A percentile compares a stretch with the other conserved stretches of the same genome.
These are phyloP conservation scores for Thoreauomyces humboldtii DNA, from an alignment of 192 early-diverging fungal species.

Conservation along the genomic window DNA sequence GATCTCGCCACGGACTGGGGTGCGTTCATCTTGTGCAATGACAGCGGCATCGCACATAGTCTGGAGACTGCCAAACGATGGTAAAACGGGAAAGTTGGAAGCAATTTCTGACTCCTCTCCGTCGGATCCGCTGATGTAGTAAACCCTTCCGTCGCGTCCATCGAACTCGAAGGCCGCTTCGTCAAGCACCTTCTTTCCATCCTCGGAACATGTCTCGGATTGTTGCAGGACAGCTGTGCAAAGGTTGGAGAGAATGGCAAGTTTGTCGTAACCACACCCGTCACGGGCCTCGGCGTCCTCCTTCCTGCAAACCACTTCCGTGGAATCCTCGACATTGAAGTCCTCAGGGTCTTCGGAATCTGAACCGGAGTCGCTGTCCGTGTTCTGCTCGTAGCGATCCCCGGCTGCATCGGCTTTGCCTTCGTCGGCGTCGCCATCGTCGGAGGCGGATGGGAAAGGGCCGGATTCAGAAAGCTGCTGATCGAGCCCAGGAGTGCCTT, in stretches of 20 bases:
- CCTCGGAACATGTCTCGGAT: not conserved
- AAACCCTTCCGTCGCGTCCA: not conserved
- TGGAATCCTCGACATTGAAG: slow-evolving; percentile 4
- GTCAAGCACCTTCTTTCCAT: not conserved
- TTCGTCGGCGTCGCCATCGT: not conserved
- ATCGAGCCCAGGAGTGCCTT: slow-evolving; percentile 1
- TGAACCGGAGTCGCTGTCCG: too few relatives aligned
- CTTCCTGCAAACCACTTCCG: too few relatives aligned
- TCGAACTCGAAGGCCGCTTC: not conserved
- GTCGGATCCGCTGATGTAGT: not conserved
- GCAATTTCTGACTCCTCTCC: not conserved
- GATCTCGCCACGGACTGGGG: not conserved
- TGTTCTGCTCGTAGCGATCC: not conserved
- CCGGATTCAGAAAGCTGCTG: not conserved
- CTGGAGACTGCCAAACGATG: not conserved
- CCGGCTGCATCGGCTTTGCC: not conserved
- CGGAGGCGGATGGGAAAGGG: not conserved
- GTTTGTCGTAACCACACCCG: too few relatives aligned
- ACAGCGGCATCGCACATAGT: not conserved
- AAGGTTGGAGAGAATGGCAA: slow-evolving; percentile 17
- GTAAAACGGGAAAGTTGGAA: too few relatives aligned
- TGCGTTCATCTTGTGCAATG: not conserved
- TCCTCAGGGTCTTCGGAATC: not conserved
- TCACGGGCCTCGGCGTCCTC: too few relatives aligned
- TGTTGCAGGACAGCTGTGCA: slow-evolving; percentile 26